Evolutionary conservation across 2,329 filamentous ascomycete species (phyloP), one percentile per base, ranked within the genome.

Genomic region (Aspergillus neotritici): DNA sequence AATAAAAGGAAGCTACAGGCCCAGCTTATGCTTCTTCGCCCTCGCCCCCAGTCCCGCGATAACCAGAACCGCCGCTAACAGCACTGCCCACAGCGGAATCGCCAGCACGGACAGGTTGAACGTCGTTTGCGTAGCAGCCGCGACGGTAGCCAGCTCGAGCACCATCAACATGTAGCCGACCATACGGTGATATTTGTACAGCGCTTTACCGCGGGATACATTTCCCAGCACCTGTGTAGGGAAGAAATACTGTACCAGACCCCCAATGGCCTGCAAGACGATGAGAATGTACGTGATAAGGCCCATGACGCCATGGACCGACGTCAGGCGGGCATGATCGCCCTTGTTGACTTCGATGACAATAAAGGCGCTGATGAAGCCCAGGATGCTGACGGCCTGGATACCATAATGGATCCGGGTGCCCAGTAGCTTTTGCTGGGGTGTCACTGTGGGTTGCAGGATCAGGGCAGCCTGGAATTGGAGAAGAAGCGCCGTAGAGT

Each of bases 151-250:
- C 49, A 94, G 68, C 49, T 91, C 74, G 55, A 94, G 57, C 39
- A 83, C 59, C 41, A 91, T 68, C 46, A 90, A 70, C 6, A 80
- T 52, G 62, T 98, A 97, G 2, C 91, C 93, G 15, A 75, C 77
- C 41, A 78, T 69, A 25, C 91, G 80, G 65, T 97, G 93, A 58
- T 90, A 95, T 68, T 94, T 96, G 76, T 91, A 97, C 33, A 95
- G 65, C 16, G 74, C 74, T 75, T 90, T 94, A 14, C 89, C 91
- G 3, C 81, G 82, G 17, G 87, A 82, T 50, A 84, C 81, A 43
- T 87, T 82, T 4, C 90, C 90, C 56, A 91, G 94, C 1, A 94
- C 57, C 11, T 47, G 34, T 1, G 62, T 60, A 0, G 90, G 90
- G 3, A 79, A 72, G 46, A 81, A 87, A 73, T 84, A 96, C 70